Base-by-base conservation (phyloP, 345 rosid genomes). In the Eucalyptus fibrosa region DNA sequence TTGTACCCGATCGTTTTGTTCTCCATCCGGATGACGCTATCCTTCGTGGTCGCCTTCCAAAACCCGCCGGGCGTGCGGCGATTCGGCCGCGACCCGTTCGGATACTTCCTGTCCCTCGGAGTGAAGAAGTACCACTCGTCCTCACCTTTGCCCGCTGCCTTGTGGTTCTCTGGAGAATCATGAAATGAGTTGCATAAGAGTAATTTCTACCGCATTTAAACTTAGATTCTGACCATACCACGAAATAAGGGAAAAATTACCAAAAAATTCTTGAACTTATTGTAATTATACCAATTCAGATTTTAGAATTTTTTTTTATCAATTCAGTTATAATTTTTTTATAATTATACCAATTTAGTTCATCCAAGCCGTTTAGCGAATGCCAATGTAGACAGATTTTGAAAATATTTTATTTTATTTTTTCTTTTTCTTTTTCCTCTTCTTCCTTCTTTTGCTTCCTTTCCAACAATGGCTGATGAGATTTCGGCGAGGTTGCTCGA, bases 301-400 rank as follows among this genome's bases (percentile, higher is more conserved):
- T 51, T 51, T 51, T 51, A 51, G 4, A 3, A 3, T 18, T 18
- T 51, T 18, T 18, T 51, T 51, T 51, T 18, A 51, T 51, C 56
- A 51, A 51, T 51, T 18, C 56, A 18, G 2, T 51, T 23, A 51
- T 51, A 51, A 7, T 1, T 7, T 51, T 17, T 51, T 51, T 51
- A 18, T 51, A 18, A 18, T 51, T 51, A 1, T 51, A 2, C 1
- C 9, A 51, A 51, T 51, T 51, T 8, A 51, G 4, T 51, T 51
- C 23, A 51, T 51, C 2, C 4, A 3, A 51, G 4, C 56, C 1
- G 9, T 51, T 51, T 51, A 8, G 23, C 23, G 2, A 51, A 51
- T 51, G 56, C 3, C 18, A 8, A 51, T 1, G 4, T 51, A 51
- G 0, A 18, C 0, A 51, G 1, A 18, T 51, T 18, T 18, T 51